Base-by-base conservation (phyloP, 2,329 filamentous ascomycete species). In the Sclerotinia trifoliorum region DNA sequence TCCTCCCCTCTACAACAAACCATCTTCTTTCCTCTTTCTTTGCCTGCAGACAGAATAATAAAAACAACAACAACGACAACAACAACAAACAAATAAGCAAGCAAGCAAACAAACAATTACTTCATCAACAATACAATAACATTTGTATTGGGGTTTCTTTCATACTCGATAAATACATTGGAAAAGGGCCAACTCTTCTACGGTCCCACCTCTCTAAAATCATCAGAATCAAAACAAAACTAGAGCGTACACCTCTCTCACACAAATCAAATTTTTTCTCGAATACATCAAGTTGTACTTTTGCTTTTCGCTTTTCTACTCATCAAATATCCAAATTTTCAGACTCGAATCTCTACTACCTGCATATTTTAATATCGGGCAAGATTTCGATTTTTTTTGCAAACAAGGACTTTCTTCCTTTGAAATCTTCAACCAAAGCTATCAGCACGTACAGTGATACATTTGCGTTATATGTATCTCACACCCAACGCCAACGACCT, bases 401-500 rank as follows among this genome's bases (percentile, higher is more conserved):
- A 24, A 65, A 35, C 42, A 49, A 61, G 55, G 32, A 49, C 19
- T 13, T 51, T 55, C 21, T 69, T 73, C 74, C 72, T 71, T 71
- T 67, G 52, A 70, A 58, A 57, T 65, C 55, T 44, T 48, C 69
- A 71, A 71, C 71, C 73, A 77, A 74, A 76, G 70, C 71, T 72
- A 73, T 75, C 74, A 74, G 70, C 74, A 73, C 61, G 65, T 67
- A 67, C 65, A 67, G 48, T 44, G 65, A 62, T 67, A 67, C 65
- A 78, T 73, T 74, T 78, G 77, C 73, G 75, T 77, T 78, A 75
- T 78, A 78, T 78, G 77, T 78, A 78, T 78, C 76, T 78, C 76
- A 77, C 73, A 77, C 76, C 76, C 89, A 80, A 85, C 79, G 87
- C 87, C 88, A 88, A 91, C 91, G 89, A 93, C 89, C 93, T 92